These are phyloP conservation scores for Phaeosphaeriaceae sp. DNA, from an alignment of 2,329 filamentous ascomycete genomes.

Conservation along the genomic window DNA sequence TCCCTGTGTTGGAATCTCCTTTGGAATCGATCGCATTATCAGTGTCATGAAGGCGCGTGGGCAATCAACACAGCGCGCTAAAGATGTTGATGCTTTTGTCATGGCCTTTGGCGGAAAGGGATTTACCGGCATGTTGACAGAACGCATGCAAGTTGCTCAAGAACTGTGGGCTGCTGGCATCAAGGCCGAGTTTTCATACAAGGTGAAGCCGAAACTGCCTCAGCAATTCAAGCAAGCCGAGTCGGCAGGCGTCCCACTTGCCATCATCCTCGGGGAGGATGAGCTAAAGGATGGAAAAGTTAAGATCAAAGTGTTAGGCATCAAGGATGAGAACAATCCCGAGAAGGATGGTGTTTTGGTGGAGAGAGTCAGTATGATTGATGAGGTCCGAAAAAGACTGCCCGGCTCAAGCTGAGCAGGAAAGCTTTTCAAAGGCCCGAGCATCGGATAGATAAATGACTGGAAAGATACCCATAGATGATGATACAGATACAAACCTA, in stretches of 20 bases:
- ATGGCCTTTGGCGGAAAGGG: conserved; percentile 94
- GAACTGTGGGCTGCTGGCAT: conserved; percentile 85
- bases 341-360: conserved; percentile 89
- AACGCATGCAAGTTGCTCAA: conserved; percentile 81
- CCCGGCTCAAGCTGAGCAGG: conserved; percentile 26
- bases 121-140: conserved; percentile 78
- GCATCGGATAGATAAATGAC: conserved; percentile 6
- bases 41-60: conserved; percentile 83
- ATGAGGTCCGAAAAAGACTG: conserved; percentile 65
- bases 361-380: conserved; percentile 65
- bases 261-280: conserved; percentile 88
- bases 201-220: conserved; percentile 86
- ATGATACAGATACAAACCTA: not conserved
- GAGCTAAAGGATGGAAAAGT: conserved; percentile 84
- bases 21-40: conserved; percentile 95
- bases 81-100: conserved; percentile 87
- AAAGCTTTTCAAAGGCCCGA: not conserved
- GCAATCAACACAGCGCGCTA: conserved; percentile 66
- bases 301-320: conserved; percentile 84
- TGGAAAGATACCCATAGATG: conserved; percentile 24
- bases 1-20: conserved; percentile 90
- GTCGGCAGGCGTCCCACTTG: conserved; percentile 77
- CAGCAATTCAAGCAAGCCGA: conserved; percentile 94
- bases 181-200: conserved; percentile 90
- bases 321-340: conserved; percentile 76